Evolutionary conservation across 202 grass and related monocot species (phyloP).

Genomic region (Musa balbisiana): DNA sequence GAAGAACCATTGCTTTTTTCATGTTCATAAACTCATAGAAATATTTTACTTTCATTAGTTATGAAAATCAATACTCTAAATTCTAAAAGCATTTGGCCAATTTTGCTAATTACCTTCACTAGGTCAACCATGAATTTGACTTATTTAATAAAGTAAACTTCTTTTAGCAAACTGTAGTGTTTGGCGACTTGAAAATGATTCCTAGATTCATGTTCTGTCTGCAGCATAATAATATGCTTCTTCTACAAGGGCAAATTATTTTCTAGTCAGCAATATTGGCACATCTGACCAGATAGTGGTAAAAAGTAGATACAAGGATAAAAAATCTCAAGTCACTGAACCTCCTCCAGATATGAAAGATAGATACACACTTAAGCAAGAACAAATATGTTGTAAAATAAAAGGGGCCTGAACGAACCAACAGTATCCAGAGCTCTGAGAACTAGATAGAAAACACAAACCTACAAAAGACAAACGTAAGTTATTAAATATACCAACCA

Average conservation of each 20-base stretch:
- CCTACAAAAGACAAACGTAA: conserved; percentile 33
- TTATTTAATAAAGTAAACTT: neutral
- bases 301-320: neutral
- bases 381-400: neutral
- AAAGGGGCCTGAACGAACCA: conserved; percentile 32
- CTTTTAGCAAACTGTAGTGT: too few relatives aligned
- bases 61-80: too few relatives aligned
- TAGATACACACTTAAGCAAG: neutral
- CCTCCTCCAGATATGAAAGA: neutral
- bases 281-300: neutral
- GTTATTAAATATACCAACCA: neutral
- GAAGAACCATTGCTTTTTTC: conserved; percentile 1
- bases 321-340: neutral
- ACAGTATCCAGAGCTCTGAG: conserved; percentile 96
- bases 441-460: conserved; percentile 97
- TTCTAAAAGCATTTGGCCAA: too few relatives aligned
- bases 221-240: too few relatives aligned
- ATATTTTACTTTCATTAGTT: neutral
- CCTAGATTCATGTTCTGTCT: too few relatives aligned
- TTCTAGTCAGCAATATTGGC: too few relatives aligned
- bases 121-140: neutral
- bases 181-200: too few relatives aligned
- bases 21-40: neutral
- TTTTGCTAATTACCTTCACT: neutral
- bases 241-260: too few relatives aligned